Conservation (phyloP, 257 asterid species). For the Solanum ossicruentum region DNA sequence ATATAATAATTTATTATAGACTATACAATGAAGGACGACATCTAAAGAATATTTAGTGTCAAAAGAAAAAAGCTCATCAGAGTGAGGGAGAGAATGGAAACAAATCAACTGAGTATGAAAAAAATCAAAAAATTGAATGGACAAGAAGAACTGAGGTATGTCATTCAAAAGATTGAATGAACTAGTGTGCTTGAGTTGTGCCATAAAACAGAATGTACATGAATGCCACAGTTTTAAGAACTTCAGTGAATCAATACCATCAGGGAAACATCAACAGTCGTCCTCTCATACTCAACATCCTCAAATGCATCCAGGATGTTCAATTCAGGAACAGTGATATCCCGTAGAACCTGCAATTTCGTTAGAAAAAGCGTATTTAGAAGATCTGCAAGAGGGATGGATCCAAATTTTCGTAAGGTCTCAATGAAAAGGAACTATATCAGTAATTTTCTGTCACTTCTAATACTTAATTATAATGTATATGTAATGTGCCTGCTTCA, state of each 20-base stretch:
- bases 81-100: no score
- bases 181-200: neutral
- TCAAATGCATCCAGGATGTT: conserved; percentile 67
- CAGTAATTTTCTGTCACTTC: neutral
- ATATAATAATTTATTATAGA: no score
- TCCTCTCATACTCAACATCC: conserved; percentile 73
- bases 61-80: no score
- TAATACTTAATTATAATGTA: neutral
- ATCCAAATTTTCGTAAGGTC: neutral
- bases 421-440: neutral
- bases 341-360: conserved; percentile 49
- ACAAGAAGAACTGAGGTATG: no score
- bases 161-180: no score
- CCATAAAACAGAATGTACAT: neutral
- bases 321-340: conserved; percentile 58
- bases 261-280: conserved; percentile 36
- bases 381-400: neutral
- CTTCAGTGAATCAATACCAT: conserved; percentile 20
- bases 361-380: neutral
- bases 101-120: no score
- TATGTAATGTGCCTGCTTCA: neutral
- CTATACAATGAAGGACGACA: no score
- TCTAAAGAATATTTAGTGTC: no score
- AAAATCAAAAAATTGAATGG: no score
- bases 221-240: neutral